phyloP scores from a whole-genome alignment of 495 filamentous ascomycete species.

The Penicillium canariense region DNA sequence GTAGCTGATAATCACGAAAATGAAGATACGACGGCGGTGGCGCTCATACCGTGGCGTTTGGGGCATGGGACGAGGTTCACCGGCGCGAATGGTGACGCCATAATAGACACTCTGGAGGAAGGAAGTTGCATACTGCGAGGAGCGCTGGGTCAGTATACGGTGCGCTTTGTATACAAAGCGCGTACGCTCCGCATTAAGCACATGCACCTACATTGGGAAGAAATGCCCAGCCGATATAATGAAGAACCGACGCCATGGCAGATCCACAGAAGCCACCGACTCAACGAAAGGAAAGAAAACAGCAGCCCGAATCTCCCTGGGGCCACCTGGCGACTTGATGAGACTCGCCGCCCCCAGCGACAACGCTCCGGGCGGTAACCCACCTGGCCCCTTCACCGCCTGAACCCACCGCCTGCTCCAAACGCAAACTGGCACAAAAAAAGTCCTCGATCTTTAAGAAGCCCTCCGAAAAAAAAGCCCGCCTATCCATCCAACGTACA shows the following conservation, averaged over 20 bases:
- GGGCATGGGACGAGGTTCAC: slow-evolving; percentile 75
- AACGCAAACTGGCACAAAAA: slow-evolving; percentile 37
- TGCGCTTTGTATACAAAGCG: not conserved
- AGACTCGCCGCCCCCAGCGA: slow-evolving; percentile 4
- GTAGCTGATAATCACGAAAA: slow-evolving; percentile 76
- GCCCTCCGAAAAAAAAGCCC: slow-evolving; percentile 8
- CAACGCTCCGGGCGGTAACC: slow-evolving; percentile 5
- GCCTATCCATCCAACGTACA: slow-evolving; percentile 12
- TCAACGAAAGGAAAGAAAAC: not conserved
- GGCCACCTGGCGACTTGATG: slow-evolving; percentile 9
- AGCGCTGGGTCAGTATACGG: not conserved
- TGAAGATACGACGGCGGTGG: slow-evolving; percentile 78
- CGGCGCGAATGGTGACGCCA: slow-evolving; percentile 84
- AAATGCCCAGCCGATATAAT: slow-evolving; percentile 75
- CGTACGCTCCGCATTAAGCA: not conserved
- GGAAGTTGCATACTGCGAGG: slow-evolving; percentile 66
- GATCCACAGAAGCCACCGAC: slow-evolving; percentile 1
- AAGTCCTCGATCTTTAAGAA: slow-evolving; percentile 27
- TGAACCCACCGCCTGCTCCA: slow-evolving; percentile 24
- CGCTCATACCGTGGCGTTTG: slow-evolving; percentile 64
- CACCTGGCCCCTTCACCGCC: slow-evolving; percentile 31
- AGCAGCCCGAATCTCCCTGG: not conserved
- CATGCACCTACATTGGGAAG: slow-evolving; percentile 64
- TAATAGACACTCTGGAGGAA: slow-evolving; percentile 83
- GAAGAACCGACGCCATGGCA: slow-evolving; percentile 55